Percentiles rank a stretch among this genome's conserved stretches.
phyloP scores from a whole-genome alignment of 768 basidiomycete genomes.

The Sistotremastrum suecicum region DNA sequence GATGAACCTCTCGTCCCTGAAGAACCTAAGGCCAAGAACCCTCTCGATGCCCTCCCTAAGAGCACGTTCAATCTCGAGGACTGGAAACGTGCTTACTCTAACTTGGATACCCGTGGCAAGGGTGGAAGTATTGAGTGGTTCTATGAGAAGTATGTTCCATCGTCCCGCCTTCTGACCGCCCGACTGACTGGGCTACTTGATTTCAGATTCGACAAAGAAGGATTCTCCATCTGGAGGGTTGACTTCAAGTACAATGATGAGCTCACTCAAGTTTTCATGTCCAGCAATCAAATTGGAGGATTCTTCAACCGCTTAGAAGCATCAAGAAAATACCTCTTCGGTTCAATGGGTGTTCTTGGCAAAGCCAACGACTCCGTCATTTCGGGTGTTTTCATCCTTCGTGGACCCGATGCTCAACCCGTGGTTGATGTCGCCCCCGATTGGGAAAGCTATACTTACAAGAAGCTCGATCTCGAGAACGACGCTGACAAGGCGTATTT shows the following conservation, averaged over 20 bases:
- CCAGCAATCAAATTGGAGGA: conserved; percentile 82
- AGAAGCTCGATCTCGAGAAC: conserved; percentile 59
- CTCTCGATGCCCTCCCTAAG: conserved; percentile 83
- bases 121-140: conserved; percentile 88
- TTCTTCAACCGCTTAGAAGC: conserved; percentile 98
- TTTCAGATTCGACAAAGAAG: conserved; percentile 68
- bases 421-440: conserved; percentile 78
- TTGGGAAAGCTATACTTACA: conserved; percentile 80
- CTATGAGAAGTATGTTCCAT: conserved; percentile 67
- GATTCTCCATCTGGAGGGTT: conserved; percentile 83
- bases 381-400: conserved; percentile 66
- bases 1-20: conserved; percentile 59
- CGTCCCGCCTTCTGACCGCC: neutral
- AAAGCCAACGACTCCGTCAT: conserved; percentile 63
- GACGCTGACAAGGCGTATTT: conserved; percentile 78
- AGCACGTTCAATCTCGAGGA: conserved; percentile 83
- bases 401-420: conserved; percentile 60
- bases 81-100: conserved; percentile 97
- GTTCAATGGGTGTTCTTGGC: conserved; percentile 85
- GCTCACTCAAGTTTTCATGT: conserved; percentile 89
- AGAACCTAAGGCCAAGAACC: conserved; percentile 90
- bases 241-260: conserved; percentile 97
- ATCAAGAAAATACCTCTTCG: conserved; percentile 93
- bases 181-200: neutral
- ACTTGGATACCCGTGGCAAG: conserved; percentile 86